phyloP scores from a whole-genome alignment of 441 rosid species.

The Dalechampia spathulata region DNA sequence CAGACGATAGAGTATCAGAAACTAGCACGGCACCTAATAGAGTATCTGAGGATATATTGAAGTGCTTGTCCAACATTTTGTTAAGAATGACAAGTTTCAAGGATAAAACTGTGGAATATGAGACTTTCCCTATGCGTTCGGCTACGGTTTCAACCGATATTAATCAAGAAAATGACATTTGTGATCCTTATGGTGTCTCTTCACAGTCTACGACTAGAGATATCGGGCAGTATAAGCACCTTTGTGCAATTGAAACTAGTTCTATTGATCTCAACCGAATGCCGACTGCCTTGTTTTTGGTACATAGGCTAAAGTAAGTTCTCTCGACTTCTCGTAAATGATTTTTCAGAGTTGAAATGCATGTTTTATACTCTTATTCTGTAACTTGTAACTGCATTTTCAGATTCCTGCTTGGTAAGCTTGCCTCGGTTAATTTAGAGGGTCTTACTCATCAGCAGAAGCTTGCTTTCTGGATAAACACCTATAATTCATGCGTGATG shows the following conservation, averaged over 20 bases:
- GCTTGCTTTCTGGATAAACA: conserved; percentile 93
- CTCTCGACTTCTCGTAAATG: background rate
- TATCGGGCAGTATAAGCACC: conserved; percentile 54
- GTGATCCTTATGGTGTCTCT: conserved; percentile 49
- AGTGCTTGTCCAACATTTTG: conserved; percentile 53
- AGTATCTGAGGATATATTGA: conserved; percentile 56
- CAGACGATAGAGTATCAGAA: conserved; percentile 32
- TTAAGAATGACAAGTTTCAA: conserved; percentile 49
- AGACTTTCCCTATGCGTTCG: conserved; percentile 7
- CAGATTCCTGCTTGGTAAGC: conserved; percentile 70
- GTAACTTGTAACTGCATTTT: conserved; percentile 7
- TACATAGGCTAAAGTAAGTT: conserved; percentile 64
- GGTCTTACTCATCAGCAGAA: conserved; percentile 84
- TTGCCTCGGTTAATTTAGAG: conserved; percentile 51
- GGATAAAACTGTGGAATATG: conserved; percentile 25
- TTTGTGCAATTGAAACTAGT: conserved; percentile 38
- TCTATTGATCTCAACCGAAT: conserved; percentile 50
- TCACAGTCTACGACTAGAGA: conserved; percentile 35
- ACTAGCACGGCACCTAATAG: conserved; percentile 45
- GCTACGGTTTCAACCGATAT: conserved; percentile 10
- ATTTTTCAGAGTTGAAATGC: background rate
- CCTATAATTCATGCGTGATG: conserved; percentile 70
- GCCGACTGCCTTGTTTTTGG: conserved; percentile 40
- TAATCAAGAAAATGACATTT: conserved; percentile 20
- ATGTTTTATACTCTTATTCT: conserved; percentile 3